Base-by-base conservation (phyloP, 768 basidiomycete species). In the Mycena metata region DNA sequence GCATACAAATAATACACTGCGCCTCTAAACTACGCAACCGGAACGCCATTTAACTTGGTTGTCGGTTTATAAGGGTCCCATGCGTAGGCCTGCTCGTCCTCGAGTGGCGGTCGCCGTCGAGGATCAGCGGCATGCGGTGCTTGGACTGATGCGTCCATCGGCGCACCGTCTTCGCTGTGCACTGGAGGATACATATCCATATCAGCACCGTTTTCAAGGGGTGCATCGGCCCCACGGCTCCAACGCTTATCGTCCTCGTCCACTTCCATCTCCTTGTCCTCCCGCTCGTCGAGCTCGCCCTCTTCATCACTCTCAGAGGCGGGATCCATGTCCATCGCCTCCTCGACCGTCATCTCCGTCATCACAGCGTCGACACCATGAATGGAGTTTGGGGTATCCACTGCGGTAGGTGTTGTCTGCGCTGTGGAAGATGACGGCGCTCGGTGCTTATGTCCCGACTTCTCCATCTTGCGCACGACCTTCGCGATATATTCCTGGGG, bases 401-500 rank as follows among this genome's bases (percentile, higher is more conserved):
- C 75, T 24, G 83, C 80, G 13, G 84, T 83, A 2, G 84, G 78
- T 12, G 84, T 81, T 51, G 73, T 72, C 52, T 76, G 69, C 26
- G 73, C 51, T 43, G 77, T 69, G 11, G 79, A 74, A 6, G 79
- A 75, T 21, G 79, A 68, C 23, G 69, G 72, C 51, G 65, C 75
- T 39, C 69, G 69, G 30, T 75, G 74, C 54, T 82, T 81, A 16
- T 79, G 75, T 12, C 69, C 67, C 16, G 83, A 80, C 76, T 90
- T 91, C 39, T 90, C 89, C 52, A 91, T 78, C 73, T 88, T 92
- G 42, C 87, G 87, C 19, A 94, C 78, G 12, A 96, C 81, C 80
- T 97, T 98, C 63, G 86, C 81, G 63, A 96, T 90, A 77, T 94
- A 99, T 47, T 98, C 95, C 79, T 97, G 39, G 92, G 84, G 12